Evolutionary conservation across 208 protist genomes (phyloP).

Genomic region (Angomonas ambiguus): DNA sequence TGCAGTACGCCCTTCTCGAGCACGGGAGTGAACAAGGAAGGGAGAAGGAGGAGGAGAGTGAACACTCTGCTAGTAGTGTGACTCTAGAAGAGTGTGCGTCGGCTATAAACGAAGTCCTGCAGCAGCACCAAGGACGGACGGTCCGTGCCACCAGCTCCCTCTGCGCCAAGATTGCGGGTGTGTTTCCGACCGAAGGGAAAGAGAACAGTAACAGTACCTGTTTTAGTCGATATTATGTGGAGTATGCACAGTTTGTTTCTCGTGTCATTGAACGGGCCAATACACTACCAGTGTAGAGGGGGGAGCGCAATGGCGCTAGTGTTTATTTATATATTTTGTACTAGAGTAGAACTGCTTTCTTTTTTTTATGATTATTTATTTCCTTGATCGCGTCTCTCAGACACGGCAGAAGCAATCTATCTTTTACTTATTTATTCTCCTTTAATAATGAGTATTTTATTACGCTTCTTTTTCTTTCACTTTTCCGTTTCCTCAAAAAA

Average conservation of each 20-base stretch:
- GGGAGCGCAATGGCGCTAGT: neutral
- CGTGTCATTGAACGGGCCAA: neutral
- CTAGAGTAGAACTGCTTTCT: neutral
- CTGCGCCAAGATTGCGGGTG: conserved; percentile 22
- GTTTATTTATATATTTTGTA: conserved; percentile 14
- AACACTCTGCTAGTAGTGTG: conserved; percentile 15
- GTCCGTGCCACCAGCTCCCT: conserved; percentile 28
- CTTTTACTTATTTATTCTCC: conserved; percentile 3
- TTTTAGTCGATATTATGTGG: neutral
- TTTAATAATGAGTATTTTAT: neutral
- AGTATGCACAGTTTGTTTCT: neutral
- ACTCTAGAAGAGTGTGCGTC: conserved; percentile 35
- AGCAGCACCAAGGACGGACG: conserved; percentile 29
- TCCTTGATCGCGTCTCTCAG: too few species aligned
- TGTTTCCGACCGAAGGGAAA: conserved; percentile 3
- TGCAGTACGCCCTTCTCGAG: conserved; percentile 32
- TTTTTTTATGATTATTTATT: neutral
- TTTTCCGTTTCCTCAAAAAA: neutral
- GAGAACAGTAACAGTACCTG: too few species aligned
- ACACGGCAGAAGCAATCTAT: neutral
- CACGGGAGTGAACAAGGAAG: neutral
- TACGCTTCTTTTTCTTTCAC: neutral
- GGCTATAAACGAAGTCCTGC: conserved; percentile 58
- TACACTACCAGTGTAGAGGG: neutral
- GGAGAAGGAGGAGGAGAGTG: conserved; percentile 6